Conservation (phyloP, 768 basidiomycete genomes). For the Naganishia kalamii region DNA sequence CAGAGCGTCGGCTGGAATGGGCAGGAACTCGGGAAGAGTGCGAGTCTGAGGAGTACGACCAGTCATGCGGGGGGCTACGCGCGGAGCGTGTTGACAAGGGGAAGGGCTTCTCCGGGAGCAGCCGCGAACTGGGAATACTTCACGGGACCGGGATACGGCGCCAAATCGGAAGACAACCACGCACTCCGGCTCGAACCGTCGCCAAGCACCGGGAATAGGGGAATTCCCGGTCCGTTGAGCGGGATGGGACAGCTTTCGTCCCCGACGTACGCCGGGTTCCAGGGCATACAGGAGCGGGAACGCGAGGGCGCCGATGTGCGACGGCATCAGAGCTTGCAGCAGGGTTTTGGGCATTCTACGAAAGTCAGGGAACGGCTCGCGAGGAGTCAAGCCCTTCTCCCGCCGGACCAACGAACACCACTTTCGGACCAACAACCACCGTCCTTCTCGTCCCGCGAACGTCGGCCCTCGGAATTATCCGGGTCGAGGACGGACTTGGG, state of each 20-base stretch:
- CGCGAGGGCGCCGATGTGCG: conserved; percentile 8
- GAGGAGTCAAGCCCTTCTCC: conserved; percentile 21
- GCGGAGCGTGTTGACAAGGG: not conserved
- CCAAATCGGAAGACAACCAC: too few relatives aligned
- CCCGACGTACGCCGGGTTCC: too few relatives aligned
- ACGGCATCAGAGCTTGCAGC: conserved; percentile 20
- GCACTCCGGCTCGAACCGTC: too few relatives aligned
- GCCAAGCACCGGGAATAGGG: not conserved
- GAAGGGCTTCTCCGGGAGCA: not conserved
- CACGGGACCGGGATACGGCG: too few relatives aligned
- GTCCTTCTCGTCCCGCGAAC: not conserved
- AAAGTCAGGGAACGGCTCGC: conserved; percentile 21
- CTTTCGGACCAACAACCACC: not conserved
- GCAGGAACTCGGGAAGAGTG: conserved; percentile 35
- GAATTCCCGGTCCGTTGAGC: not conserved
- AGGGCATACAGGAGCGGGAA: not conserved
- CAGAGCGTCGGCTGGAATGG: not conserved
- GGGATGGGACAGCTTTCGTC: too few relatives aligned
- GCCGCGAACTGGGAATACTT: not conserved
- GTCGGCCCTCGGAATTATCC: not conserved
- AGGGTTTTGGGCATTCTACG: conserved; percentile 20
- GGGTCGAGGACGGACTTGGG: not conserved
- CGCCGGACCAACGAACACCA: conserved; percentile 20
- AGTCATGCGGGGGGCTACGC: conserved; percentile 12
- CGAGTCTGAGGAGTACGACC: conserved; percentile 32